Conservation (phyloP, 331 rosid species). For the Malus hybrid region DNA sequence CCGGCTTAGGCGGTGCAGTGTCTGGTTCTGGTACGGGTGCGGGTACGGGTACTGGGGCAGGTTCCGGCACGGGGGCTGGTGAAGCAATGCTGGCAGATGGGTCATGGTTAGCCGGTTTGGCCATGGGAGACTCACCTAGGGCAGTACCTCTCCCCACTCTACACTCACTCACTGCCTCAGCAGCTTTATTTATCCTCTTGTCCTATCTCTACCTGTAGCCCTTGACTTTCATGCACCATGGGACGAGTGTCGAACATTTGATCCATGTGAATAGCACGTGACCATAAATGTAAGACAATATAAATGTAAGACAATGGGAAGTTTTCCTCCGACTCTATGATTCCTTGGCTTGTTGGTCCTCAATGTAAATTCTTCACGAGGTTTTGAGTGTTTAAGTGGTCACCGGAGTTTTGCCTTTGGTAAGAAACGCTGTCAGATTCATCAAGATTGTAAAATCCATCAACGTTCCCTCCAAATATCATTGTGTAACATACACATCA, state of each 20-base stretch:
- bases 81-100: constrained; percentile 74
- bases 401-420: constrained; percentile 30
- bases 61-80: constrained; percentile 41
- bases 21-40: constrained; percentile 17
- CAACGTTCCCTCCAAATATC: constrained; percentile 24
- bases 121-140: constrained; percentile 72
- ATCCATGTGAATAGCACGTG: too few relatives aligned
- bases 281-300: too few relatives aligned
- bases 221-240: neutral
- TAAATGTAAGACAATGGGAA: too few relatives aligned
- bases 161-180: neutral
- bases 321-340: neutral
- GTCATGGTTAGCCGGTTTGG: constrained; percentile 89
- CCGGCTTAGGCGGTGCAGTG: neutral
- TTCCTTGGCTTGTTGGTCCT: constrained; percentile 14
- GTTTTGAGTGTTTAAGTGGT: constrained; percentile 22
- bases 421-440: constrained; percentile 42
- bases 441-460: constrained; percentile 40
- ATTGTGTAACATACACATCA: constrained; percentile 6
- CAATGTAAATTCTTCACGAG: constrained; percentile 39
- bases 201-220: constrained; percentile 26
- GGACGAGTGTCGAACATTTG: too few relatives aligned
- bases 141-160: constrained; percentile 11
- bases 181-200: constrained; percentile 17
- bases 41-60: constrained; percentile 5